Evolutionary conservation across 352 stramenopile genomes (phyloP), one percentile per base, ranked within the genome.

Genomic region (Pythium angustatum): DNA sequence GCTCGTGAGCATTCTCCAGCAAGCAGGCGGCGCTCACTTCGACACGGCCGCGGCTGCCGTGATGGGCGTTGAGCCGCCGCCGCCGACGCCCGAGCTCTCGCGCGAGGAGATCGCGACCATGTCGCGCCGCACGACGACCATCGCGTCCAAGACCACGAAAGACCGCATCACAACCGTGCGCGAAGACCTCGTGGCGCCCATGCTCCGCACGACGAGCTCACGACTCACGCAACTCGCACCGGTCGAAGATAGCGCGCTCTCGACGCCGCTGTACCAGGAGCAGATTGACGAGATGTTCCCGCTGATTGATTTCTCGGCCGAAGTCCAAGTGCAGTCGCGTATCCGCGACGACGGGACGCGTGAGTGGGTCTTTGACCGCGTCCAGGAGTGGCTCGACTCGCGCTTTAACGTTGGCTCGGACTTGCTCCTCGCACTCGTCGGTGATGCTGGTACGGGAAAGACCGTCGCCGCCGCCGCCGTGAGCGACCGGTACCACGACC

Each of bases 231-330:
- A 88, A 51, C 54, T 91, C 31, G 81, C 78, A 3, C 82, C 85
- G 0, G 80, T 94, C 2, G 83, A 80, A 2, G 85, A 94, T 61
- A 76, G 77, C 27, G 80, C 76, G 43, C 69, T 94, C 31, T 92
- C 83, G 19, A 87, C 71, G 24, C 85, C 85, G 10, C 60, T 94
- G 28, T 58, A 64, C n/a, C 60, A 82, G 43, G 73, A 88, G 54
- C 79, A 92, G 58, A 89, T 94, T 58, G 82, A 91, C 65, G 79
- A 92, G n/a, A 75, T 92, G 66, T 94, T 94, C 70, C 85, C 85
- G 28, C 68, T 90, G 12, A 72, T 94, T n/a, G 85, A 92, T 70
- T 83, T 65, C 34, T 77, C 75, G 9, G 69, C 68, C 2, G 83
- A 91, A 21, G 66, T 90, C 6, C 61, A 77, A 12, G 56, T 68